A percentile compares a stretch with the other conserved stretches of the same genome.
Conservation (phyloP, 2,329 filamentous ascomycete genomes). For the Botrytis deweyae region DNA sequence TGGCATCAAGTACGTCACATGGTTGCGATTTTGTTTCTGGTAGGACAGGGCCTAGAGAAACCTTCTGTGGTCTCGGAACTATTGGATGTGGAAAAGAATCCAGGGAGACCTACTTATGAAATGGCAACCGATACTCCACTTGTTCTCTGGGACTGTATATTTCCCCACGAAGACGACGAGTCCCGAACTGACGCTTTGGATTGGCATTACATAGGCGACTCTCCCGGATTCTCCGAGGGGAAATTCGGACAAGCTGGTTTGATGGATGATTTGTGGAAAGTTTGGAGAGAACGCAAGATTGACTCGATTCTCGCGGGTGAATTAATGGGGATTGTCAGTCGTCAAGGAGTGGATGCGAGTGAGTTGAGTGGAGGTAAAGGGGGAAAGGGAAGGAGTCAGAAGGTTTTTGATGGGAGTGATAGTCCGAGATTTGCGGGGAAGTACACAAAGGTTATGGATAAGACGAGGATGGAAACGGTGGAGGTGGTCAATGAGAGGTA, state of each 20-base stretch:
- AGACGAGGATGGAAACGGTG: constrained; percentile 49
- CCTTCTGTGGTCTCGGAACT: constrained; percentile 72
- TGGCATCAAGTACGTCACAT: constrained; percentile 99
- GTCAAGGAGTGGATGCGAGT: constrained; percentile 39
- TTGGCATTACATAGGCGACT: constrained; percentile 80
- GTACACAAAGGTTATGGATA: constrained; percentile 57
- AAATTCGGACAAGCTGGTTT: constrained; percentile 67
- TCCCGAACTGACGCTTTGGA: constrained; percentile 59
- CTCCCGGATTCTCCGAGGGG: constrained; percentile 51
- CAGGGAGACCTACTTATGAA: constrained; percentile 78
- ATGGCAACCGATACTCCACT: constrained; percentile 90
- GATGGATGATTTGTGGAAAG: constrained; percentile 74
- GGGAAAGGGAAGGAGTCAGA: constrained; percentile 37
- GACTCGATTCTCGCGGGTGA: constrained; percentile 81
- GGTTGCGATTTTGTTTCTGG: constrained; percentile 86
- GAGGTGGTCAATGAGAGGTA: constrained; percentile 60
- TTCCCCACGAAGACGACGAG: constrained; percentile 55
- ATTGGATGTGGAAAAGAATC: constrained; percentile 69
- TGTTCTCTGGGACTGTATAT: constrained; percentile 95
- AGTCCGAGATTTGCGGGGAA: constrained; percentile 49
- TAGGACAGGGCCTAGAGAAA: constrained; percentile 82
- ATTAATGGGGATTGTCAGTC: constrained; percentile 63
- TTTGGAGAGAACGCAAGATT: constrained; percentile 83
- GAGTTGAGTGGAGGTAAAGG: constrained; percentile 40
- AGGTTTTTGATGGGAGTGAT: constrained; percentile 57